Evolutionary conservation across 495 filamentous ascomycete species (phyloP), one percentile per base, ranked within the genome.

Genomic region (Schizothecium vesticola): DNA sequence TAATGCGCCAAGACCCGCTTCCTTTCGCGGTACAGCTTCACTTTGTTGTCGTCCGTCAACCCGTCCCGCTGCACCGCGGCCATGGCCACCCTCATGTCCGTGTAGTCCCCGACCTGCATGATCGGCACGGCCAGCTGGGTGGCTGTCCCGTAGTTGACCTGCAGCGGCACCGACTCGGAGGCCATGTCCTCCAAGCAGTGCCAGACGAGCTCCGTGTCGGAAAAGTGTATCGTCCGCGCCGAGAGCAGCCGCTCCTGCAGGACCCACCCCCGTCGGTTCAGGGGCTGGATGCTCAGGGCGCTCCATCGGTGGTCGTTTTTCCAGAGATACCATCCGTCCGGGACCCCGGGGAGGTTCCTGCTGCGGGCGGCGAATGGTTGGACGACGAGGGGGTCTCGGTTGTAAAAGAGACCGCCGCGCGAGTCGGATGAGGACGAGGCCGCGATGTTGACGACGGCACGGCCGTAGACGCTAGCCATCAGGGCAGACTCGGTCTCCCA

Each of bases 211-310:
- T 79, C 71, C 8, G 43, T 68, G 22, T 72, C 69, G 9, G 76
- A 73, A 72, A 78, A 81, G 67, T 72, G 69, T 16, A 80, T 76
- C 3, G 76, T 78, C n/a, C 78, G 61, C 3, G 72, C 69, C 29
- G 79, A 72, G 19, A 81, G 67, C 12, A 70, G 70, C 28, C 73
- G 70, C 67, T 81, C 79, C 67, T 80, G 76, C 23, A 80, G 64
- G 0, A 80, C 74, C 79, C 79, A 81, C 8, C 71, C 79, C 12
- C 79, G 56, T 21, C 65, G 67, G 67, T 75, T 72, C 31, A 80
- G 67, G 6, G 58, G 57, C 13, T 66, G 73, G 36, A 74, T 57
- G 0, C 70, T 63, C 3, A 80, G 73, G 59, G 78, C 56, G 1
- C 33, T 12, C 24, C 70, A 19, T 59, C 78, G 77, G 59, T 74